A percentile compares a stretch with the other conserved stretches of the same genome.
These are phyloP conservation scores for Cercophora newfieldiana DNA, from an alignment of 495 filamentous ascomycete species.

Conservation along the genomic window DNA sequence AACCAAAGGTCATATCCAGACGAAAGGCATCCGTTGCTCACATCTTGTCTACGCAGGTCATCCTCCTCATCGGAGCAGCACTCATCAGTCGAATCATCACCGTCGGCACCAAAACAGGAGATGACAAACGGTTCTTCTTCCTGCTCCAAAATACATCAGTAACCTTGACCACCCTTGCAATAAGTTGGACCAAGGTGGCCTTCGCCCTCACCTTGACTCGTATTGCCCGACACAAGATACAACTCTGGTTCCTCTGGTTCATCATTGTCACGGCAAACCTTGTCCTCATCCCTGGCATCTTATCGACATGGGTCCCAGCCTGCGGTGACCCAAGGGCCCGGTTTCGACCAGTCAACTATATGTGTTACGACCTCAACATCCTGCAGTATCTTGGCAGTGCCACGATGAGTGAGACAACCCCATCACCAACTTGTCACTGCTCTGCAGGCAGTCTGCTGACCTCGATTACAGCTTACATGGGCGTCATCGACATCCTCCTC, in stretches of 20 bases:
- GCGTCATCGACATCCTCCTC: conserved; percentile 36
- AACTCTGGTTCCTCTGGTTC: conserved; percentile 18
- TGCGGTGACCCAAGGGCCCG: conserved; percentile 20
- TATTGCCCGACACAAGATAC: conserved; percentile 12
- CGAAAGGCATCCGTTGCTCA: too few species aligned
- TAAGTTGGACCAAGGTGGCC: conserved; percentile 23
- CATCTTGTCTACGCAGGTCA: background rate
- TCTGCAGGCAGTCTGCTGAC: background rate
- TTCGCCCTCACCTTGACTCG: conserved; percentile 24
- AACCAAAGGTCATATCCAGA: background rate
- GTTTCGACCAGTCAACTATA: conserved; percentile 11
- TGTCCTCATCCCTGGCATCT: conserved; percentile 21
- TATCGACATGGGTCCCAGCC: conserved; percentile 23
- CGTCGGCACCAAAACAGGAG: conserved; percentile 16
- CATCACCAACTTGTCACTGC: too few species aligned
- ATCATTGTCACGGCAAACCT: conserved; percentile 22
- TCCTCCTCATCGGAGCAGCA: conserved; percentile 16
- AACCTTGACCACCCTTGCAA: conserved; percentile 19
- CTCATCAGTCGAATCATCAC: conserved; percentile 19
- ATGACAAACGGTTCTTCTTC: conserved; percentile 11
- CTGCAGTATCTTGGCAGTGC: conserved; percentile 21
- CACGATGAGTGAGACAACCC: conserved; percentile 22
- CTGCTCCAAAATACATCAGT: conserved; percentile 21
- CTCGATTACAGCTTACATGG: conserved; percentile 21
- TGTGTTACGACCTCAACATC: conserved; percentile 10